Conservation (phyloP, 352 stramenopile species). For the Pythium guiyangense region DNA sequence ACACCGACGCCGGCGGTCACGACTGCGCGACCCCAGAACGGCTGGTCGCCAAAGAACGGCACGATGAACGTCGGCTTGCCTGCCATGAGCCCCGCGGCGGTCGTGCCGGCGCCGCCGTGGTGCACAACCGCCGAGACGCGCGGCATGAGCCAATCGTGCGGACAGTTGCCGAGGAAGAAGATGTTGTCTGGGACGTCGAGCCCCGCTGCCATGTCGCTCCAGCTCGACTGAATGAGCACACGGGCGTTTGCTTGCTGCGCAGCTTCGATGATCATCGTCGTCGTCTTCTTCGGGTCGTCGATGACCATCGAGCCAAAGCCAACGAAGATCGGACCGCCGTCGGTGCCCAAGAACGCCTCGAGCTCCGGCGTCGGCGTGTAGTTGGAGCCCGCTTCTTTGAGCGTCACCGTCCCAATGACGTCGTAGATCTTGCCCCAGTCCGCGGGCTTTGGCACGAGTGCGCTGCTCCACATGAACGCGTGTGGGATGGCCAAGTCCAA, state of each 20-base stretch:
- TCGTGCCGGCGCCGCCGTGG: constrained; percentile 86
- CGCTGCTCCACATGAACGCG: constrained; percentile 68
- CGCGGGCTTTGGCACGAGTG: constrained; percentile 46
- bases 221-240: constrained; percentile 89
- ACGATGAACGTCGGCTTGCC: constrained; percentile 93
- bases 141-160: constrained; percentile 92
- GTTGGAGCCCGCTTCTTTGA: not conserved
- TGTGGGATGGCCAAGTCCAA: constrained; percentile 37
- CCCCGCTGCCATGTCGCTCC: constrained; percentile 76
- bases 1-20: too few relatives aligned
- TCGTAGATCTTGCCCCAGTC: constrained; percentile 44
- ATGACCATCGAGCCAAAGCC: constrained; percentile 94
- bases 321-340: constrained; percentile 85
- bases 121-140: constrained; percentile 85
- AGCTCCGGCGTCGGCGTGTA: constrained; percentile 60
- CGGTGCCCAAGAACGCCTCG: constrained; percentile 46
- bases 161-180: constrained; percentile 63
- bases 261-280: constrained; percentile 84
- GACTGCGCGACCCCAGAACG: constrained; percentile 91
- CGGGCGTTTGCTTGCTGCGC: constrained; percentile 53
- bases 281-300: constrained; percentile 58
- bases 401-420: constrained; percentile 12
- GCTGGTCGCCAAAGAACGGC: constrained; percentile 95
- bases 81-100: constrained; percentile 85
- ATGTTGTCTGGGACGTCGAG: constrained; percentile 54